phyloP scores from a whole-genome alignment of 2,329 filamentous ascomycete species.

The Botrytis deweyae region DNA sequence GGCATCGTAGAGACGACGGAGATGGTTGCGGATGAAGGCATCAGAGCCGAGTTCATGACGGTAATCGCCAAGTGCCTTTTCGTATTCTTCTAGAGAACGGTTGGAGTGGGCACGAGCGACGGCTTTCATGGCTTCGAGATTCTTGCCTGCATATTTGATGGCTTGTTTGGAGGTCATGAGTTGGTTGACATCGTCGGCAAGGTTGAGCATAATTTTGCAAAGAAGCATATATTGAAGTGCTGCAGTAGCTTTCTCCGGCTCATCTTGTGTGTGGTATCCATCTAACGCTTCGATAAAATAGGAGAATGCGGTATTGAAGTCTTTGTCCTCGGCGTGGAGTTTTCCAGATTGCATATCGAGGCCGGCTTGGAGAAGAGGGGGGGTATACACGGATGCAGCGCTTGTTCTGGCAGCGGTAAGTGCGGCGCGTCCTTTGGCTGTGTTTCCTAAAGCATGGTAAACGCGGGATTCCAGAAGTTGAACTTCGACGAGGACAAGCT shows the following conservation, averaged over 20 bases:
- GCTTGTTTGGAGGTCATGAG: conserved; percentile 96
- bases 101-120: conserved; percentile 94
- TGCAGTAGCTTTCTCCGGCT: conserved; percentile 85
- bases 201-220: conserved; percentile 99
- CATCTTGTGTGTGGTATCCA: conserved; percentile 92
- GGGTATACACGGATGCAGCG: conserved; percentile 95
- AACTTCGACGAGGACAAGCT: conserved; percentile 95
- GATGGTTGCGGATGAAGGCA: conserved; percentile 93
- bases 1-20: conserved; percentile 92
- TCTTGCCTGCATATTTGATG: conserved; percentile 91
- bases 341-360: conserved; percentile 99
- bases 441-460: conserved; percentile 96
- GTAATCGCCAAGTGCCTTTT: conserved; percentile 85
- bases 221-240: conserved; percentile 99
- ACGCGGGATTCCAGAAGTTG: conserved; percentile 95
- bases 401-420: conserved; percentile 92
- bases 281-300: conserved; percentile 99
- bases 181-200: conserved; percentile 91
- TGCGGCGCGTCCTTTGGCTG: conserved; percentile 91
- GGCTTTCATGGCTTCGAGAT: conserved; percentile 98
- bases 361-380: conserved; percentile 89
- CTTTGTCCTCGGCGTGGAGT: conserved; percentile 96
- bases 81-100: conserved; percentile 95
- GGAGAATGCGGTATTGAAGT: conserved; percentile 98
- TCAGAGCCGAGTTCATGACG: conserved; percentile 92